phyloP scores from a whole-genome alignment of 2,329 filamentous ascomycete species.

The Fusarium sp. region DNA sequence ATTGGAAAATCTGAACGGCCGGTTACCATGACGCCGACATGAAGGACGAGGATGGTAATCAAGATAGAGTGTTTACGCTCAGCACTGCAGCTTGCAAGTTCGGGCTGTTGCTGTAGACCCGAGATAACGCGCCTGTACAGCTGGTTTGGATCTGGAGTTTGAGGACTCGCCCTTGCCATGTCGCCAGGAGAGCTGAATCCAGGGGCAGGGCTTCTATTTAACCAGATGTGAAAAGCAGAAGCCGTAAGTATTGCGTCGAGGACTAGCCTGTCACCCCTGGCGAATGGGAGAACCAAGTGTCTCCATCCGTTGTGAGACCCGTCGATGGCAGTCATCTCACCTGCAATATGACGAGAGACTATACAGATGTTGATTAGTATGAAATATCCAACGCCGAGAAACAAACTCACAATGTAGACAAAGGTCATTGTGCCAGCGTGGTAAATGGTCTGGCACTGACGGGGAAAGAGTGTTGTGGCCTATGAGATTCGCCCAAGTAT shows the following conservation, averaged over 20 bases:
- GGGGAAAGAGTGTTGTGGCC: neutral
- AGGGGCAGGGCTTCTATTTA: neutral
- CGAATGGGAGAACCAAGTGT: slow-evolving; percentile 34
- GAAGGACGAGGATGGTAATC: slow-evolving; percentile 11
- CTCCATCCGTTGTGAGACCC: slow-evolving; percentile 39
- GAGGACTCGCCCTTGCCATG: neutral
- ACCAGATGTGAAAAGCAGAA: slow-evolving; percentile 15
- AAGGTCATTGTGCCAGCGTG: slow-evolving; percentile 5
- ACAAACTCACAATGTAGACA: slow-evolving; percentile 3
- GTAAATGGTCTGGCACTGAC: neutral
- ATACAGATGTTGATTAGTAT: no score
- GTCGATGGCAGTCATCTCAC: slow-evolving; percentile 38
- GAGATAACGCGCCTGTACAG: neutral
- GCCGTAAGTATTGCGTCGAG: slow-evolving; percentile 18
- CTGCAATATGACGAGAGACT: slow-evolving; percentile 37
- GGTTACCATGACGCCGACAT: slow-evolving; percentile 10
- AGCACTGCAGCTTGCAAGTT: neutral
- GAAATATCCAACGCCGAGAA: no score
- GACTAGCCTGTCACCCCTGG: slow-evolving; percentile 22
- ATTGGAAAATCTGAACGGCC: slow-evolving; percentile 8
- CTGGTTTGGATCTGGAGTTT: neutral
- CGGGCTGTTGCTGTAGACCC: neutral
- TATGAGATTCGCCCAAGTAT: neutral
- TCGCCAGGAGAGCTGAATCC: neutral
- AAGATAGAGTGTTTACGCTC: neutral